Conservation (phyloP, 139 green algal genomes). For the Mychonastes homosphaera region DNA sequence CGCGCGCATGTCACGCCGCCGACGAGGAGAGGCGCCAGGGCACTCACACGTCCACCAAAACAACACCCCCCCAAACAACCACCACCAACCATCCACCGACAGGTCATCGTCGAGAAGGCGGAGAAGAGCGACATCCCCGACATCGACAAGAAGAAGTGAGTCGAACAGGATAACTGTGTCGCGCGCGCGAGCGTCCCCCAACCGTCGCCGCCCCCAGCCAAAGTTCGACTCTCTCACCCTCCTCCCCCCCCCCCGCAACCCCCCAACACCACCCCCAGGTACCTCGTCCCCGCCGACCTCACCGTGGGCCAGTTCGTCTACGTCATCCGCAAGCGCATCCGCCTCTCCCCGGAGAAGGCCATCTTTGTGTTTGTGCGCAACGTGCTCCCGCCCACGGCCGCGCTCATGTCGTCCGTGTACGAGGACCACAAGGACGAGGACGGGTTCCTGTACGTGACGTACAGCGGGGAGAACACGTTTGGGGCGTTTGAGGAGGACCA, state of each 20-base stretch:
- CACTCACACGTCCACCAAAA: not conserved
- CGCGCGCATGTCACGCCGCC: no score
- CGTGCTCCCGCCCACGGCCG: slow-evolving; percentile 86
- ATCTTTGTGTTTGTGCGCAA: slow-evolving; percentile 99
- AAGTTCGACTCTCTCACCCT: not conserved
- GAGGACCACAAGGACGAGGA: slow-evolving; percentile 97
- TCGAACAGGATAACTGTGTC: no score
- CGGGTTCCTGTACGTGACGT: slow-evolving; percentile 98
- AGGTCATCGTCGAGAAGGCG: slow-evolving; percentile 98
- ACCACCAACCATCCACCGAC: slow-evolving; percentile 3
- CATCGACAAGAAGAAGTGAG: slow-evolving; percentile 99
- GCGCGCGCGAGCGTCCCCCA: no score
- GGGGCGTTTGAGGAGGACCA: slow-evolving; percentile 24
- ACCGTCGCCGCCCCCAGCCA: no score
- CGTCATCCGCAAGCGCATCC: slow-evolving; percentile 97
- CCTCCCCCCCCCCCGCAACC: not conserved
- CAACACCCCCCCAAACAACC: not conserved
- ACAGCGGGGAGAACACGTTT: slow-evolving; percentile 87
- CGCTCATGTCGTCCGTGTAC: slow-evolving; percentile 95
- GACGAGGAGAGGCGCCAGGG: not conserved
- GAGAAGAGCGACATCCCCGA: slow-evolving; percentile 92
- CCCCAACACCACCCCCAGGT: slow-evolving; percentile 46
- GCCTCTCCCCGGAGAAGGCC: slow-evolving; percentile 89
- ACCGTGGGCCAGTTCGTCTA: slow-evolving; percentile 99
- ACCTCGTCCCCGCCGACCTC: slow-evolving; percentile 93